Evolutionary conservation across 495 filamentous ascomycete species (phyloP), one percentile per base, ranked within the genome.

Genomic region (Rhypophila decipiens): DNA sequence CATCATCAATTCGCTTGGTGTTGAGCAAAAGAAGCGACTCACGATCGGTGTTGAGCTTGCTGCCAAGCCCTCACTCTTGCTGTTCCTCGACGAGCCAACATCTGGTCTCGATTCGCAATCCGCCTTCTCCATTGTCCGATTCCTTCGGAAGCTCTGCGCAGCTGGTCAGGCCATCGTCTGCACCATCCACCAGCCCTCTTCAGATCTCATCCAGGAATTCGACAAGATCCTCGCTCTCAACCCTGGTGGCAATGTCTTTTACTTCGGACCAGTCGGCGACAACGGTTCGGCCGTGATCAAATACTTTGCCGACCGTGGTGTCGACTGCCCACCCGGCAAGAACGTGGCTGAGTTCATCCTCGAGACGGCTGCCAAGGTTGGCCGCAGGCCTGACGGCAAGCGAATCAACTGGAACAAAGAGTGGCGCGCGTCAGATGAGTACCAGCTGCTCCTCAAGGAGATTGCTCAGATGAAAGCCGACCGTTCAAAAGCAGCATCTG

Each of bases 1-100:
- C 11, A 76, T 95, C 43, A 84, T 95, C 35, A 84, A 84, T 53
- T 80, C 88, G 13, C 79, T 87, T 0, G 87, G 87, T 11, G 72
- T 79, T 0, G 75, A 79, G 52, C 59, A 80, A 52, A 66, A 69
- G 66, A 69, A 87, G 75, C 47, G 85, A 20, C 52, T 95, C 2
- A 96, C 90, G 2, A 96, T 97, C 46, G 90, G 86, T 45, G 91
- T 97, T 4, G 91, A 97, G 60, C 68, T 97, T 1, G 90, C 87
- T 2, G 88, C 90, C 4, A 90, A 90, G 58, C 91, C 90, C 0
- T 82, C 79, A 19, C 71, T 90, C 0, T 55, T 88, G 4, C 76
- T 90, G 48, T 90, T 90, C 61, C 64, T 90, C 24, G 86, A 90
- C 56, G 85, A 90, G 53, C 86, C 87, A 3, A 90, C 86, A 3